These are phyloP conservation scores for Sporothrix curviconia DNA, from an alignment of 2,329 filamentous ascomycete genomes.

Conservation along the genomic window DNA sequence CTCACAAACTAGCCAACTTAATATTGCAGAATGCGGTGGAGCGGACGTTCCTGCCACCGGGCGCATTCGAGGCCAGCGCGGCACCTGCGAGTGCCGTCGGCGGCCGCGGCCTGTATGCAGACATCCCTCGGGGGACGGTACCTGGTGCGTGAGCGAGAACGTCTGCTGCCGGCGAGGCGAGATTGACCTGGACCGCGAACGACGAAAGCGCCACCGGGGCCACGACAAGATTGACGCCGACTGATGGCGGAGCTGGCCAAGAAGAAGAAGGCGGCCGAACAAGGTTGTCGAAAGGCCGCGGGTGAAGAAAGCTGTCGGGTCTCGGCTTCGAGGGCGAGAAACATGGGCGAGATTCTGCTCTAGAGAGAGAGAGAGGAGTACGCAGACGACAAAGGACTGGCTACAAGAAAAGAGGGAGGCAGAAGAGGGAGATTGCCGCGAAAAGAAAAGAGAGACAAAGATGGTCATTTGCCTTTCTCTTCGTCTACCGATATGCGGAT, in stretches of 20 bases:
- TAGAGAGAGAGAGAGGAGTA: constrained; percentile 31
- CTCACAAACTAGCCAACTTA: constrained; percentile 71
- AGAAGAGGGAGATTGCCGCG: background rate
- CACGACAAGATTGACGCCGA: constrained; percentile 48
- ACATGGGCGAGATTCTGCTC: constrained; percentile 65
- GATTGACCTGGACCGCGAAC: constrained; percentile 93
- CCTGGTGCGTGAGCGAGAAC: constrained; percentile 90
- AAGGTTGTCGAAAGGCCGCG: constrained; percentile 68
- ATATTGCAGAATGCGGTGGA: constrained; percentile 91
- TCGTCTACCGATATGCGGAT: background rate
- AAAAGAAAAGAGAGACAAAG: too few species aligned
- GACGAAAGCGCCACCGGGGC: constrained; percentile 71
- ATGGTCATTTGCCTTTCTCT: background rate
- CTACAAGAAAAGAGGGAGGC: background rate
- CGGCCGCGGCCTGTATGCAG: constrained; percentile 62
- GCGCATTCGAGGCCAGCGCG: constrained; percentile 29
- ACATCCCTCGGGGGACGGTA: constrained; percentile 82
- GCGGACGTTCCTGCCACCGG: constrained; percentile 65
- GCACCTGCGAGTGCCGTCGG: constrained; percentile 27
- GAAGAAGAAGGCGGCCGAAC: constrained; percentile 59
- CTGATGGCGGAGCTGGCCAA: constrained; percentile 63
- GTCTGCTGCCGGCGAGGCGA: constrained; percentile 93
- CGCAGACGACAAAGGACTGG: background rate
- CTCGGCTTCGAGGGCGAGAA: constrained; percentile 87
- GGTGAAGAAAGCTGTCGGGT: constrained; percentile 61